Conservation (phyloP, 441 rosid species). For the Jatropha podagrica region DNA sequence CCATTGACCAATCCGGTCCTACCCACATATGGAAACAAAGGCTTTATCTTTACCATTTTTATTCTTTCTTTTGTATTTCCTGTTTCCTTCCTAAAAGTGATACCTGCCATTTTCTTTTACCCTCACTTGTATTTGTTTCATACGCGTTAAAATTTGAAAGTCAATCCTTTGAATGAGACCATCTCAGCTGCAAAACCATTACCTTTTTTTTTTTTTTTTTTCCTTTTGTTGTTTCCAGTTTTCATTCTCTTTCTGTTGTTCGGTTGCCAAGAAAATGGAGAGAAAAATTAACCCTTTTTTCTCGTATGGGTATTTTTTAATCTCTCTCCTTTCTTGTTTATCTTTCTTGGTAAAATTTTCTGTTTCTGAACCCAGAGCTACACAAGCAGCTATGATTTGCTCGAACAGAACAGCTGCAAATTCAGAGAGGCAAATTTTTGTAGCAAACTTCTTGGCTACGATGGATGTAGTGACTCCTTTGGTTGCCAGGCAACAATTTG, state of each 20-base stretch:
- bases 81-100: too few relatives aligned
- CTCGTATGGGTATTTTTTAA: background rate
- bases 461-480: constrained; percentile 47
- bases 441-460: constrained; percentile 51
- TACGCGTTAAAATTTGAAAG: background rate
- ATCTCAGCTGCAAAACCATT: background rate
- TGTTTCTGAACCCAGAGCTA: constrained; percentile 71
- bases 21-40: too few relatives aligned
- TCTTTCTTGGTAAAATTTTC: constrained; percentile 30
- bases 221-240: background rate
- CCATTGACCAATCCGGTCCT: too few relatives aligned
- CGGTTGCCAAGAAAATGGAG: background rate
- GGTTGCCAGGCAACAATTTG: constrained; percentile 43
- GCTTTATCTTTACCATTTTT: too few relatives aligned
- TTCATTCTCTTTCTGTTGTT: background rate
- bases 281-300: constrained; percentile 4
- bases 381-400: constrained; percentile 51
- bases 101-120: too few relatives aligned
- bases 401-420: constrained; percentile 50
- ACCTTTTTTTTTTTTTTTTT: too few relatives aligned
- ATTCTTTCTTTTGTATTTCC: too few relatives aligned
- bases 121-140: background rate
- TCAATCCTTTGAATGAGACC: background rate
- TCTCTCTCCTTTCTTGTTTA: constrained; percentile 15
- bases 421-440: constrained; percentile 39